Evolutionary conservation across 768 basidiomycete genomes (phyloP).

Genomic region (Ephemerocybe angulata): DNA sequence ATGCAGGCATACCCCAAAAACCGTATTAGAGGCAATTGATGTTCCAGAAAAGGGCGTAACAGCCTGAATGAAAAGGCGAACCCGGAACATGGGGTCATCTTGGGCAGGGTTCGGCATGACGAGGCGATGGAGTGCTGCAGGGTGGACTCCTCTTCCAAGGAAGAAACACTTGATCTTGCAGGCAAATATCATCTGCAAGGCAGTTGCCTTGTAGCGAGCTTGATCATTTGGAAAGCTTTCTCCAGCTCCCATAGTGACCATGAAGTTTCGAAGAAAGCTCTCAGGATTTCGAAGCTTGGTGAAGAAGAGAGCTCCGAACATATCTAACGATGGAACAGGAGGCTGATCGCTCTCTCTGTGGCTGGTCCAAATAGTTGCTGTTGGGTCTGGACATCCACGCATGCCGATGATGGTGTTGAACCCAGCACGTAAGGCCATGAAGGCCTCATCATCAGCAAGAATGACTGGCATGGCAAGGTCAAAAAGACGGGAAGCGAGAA

Average conservation of each 20-base stretch:
- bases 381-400: not conserved
- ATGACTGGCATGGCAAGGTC: not conserved
- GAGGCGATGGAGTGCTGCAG: not conserved
- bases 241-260: not conserved
- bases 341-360: not conserved
- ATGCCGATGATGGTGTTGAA: not conserved
- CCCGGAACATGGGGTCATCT: not conserved
- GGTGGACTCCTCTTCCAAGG: not conserved
- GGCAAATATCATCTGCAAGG: not conserved
- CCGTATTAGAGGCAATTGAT: not conserved
- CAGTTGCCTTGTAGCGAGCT: not conserved
- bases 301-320: not conserved
- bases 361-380: not conserved
- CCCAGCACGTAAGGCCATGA: not conserved
- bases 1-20: no score
- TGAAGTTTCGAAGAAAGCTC: not conserved
- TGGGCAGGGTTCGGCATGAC: not conserved
- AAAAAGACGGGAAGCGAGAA: not conserved
- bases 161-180: not conserved
- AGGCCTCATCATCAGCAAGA: not conserved
- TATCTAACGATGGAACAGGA: not conserved
- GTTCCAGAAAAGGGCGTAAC: not conserved
- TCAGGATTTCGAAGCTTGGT: not conserved
- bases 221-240: not conserved
- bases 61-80: not conserved